Evolutionary conservation across 768 basidiomycete genomes (phyloP).

Genomic region (Kwoniella newhampshirensis): DNA sequence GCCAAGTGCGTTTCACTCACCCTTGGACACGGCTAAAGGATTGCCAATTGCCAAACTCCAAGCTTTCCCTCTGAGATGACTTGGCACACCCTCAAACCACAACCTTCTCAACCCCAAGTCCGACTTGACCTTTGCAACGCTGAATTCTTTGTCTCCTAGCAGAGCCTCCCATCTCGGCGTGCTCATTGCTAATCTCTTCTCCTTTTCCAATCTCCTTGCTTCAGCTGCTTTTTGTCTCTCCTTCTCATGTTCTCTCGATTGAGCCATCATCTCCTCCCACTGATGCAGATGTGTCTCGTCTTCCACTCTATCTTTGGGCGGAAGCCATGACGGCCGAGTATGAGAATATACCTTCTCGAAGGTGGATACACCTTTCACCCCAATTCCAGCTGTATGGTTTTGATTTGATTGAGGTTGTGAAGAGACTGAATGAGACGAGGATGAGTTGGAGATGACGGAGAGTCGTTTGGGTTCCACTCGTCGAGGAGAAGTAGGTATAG

Average conservation of each 20-base stretch:
- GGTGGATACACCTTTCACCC: slow-evolving; percentile 30
- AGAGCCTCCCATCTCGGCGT: slow-evolving; percentile 46
- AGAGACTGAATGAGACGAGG: not conserved
- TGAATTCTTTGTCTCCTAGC: slow-evolving; percentile 33
- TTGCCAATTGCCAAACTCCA: slow-evolving; percentile 51
- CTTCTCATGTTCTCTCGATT: slow-evolving; percentile 38
- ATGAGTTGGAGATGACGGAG: slow-evolving; percentile 20
- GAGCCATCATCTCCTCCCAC: slow-evolving; percentile 52
- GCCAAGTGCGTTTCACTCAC: slow-evolving; percentile 26
- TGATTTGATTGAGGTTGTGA: not conserved
- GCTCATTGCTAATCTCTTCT: slow-evolving; percentile 34
- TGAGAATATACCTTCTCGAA: slow-evolving; percentile 46
- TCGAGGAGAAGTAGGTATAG: slow-evolving; percentile 21
- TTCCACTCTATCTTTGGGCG: slow-evolving; percentile 48
- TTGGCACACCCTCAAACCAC: slow-evolving; percentile 50
- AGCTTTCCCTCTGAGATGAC: slow-evolving; percentile 48
- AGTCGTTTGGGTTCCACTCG: slow-evolving; percentile 20
- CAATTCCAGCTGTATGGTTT: slow-evolving; percentile 19
- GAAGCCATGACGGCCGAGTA: slow-evolving; percentile 46
- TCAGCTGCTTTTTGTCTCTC: slow-evolving; percentile 27
- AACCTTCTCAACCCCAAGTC: slow-evolving; percentile 37
- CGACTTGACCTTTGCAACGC: slow-evolving; percentile 23
- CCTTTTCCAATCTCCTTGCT: slow-evolving; percentile 32
- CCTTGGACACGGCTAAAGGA: slow-evolving; percentile 46
- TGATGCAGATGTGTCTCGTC: slow-evolving; percentile 48